These are phyloP conservation scores for Scleroderma bovista DNA, from an alignment of 768 basidiomycete genomes.

Conservation along the genomic window DNA sequence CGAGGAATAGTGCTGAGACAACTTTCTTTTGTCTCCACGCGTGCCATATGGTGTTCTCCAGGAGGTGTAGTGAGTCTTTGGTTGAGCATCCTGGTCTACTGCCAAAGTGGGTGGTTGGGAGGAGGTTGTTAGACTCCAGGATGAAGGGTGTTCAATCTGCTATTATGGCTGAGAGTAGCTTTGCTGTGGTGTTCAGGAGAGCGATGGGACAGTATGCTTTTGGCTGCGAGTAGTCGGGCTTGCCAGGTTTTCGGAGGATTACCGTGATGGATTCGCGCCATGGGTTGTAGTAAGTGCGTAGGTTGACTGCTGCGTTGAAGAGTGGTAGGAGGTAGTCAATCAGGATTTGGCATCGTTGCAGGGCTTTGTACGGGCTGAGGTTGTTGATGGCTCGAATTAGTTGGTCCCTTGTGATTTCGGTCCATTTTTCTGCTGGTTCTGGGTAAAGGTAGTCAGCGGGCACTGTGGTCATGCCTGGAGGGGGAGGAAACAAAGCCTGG, in stretches of 20 bases:
- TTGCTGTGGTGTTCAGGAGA: constrained; percentile 28
- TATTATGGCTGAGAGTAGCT: constrained; percentile 21
- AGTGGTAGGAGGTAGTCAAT: constrained; percentile 5
- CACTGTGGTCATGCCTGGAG: constrained; percentile 3
- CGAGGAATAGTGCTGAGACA: neutral
- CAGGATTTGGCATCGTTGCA: constrained; percentile 9
- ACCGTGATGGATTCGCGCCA: too few species aligned
- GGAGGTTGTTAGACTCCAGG: constrained; percentile 25
- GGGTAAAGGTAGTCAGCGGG: constrained; percentile 13
- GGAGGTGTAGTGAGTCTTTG: neutral
- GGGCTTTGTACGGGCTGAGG: constrained; percentile 14
- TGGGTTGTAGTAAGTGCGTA: constrained; percentile 4
- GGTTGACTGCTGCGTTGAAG: constrained; percentile 8
- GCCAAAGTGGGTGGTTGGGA: constrained; percentile 19
- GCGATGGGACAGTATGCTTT: constrained; percentile 34
- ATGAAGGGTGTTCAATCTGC: constrained; percentile 20
- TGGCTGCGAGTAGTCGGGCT: too few species aligned
- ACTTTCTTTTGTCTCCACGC: neutral
- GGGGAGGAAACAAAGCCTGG: constrained; percentile 19
- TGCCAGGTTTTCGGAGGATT: too few species aligned
- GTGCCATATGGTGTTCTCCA: neutral
- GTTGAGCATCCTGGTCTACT: neutral
- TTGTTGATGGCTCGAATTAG: neutral
- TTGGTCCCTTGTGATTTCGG: neutral
- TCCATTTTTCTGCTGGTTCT: neutral